Percentiles rank a stretch among this genome's conserved stretches.
Evolutionary conservation across 208 protist species (phyloP).

Genomic region (Trypanosoma avium): DNA sequence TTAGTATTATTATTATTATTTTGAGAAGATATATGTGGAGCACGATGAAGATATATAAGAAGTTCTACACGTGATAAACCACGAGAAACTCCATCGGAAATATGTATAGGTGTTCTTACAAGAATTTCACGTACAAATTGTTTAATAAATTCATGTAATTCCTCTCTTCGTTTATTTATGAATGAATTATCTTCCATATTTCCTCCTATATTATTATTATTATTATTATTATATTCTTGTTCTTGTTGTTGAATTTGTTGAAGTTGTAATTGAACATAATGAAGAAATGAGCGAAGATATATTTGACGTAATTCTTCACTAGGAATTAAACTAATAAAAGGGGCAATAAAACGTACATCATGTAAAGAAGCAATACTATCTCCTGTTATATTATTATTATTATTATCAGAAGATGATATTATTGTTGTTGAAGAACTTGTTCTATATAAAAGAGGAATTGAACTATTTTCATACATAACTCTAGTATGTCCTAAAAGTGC

Average conservation of each 20-base stretch:
- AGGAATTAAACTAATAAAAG: conserved; percentile 71
- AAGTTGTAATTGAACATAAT: conserved; percentile 78
- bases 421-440: no score
- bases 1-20: no score
- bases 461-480: conserved; percentile 65
- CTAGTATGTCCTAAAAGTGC: conserved; percentile 46
- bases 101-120: conserved; percentile 43
- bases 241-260: conserved; percentile 37
- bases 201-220: conserved; percentile 33
- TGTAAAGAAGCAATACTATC: conserved; percentile 22
- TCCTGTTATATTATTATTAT: no score
- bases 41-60: conserved; percentile 64
- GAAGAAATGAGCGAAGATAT: conserved; percentile 60
- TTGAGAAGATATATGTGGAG: no score
- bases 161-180: no score
- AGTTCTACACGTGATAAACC: conserved; percentile 64
- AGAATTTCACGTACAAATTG: conserved; percentile 61
- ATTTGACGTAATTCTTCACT: conserved; percentile 43
- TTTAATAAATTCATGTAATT: conserved; percentile 45
- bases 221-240: conserved; percentile 6
- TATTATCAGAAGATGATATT: no score
- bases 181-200: no score
- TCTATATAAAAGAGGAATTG: conserved; percentile 39
- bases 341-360: conserved; percentile 73
- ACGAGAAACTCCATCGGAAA: conserved; percentile 38